Percentiles rank a stretch among this genome's conserved stretches.
Evolutionary conservation across 164 flowering plant genomes (phyloP).

Genomic region (Liriodendron chinense): DNA sequence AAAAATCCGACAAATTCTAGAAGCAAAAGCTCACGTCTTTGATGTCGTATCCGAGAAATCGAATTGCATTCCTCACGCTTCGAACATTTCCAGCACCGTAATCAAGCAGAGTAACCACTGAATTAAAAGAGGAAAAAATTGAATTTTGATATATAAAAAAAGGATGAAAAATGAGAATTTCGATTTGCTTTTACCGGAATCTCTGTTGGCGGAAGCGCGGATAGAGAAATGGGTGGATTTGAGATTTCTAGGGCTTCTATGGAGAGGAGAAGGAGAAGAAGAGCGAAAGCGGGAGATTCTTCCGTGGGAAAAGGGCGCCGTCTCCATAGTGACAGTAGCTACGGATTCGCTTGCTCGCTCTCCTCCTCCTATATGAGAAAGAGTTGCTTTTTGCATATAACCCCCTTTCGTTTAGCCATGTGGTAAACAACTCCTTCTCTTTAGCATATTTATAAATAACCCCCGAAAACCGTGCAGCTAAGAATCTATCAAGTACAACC

Average conservation of each 20-base stretch:
- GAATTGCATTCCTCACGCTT: slow-evolving; percentile 79
- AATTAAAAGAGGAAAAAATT: neutral
- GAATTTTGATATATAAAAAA: slow-evolving; percentile 8
- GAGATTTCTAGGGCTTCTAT: slow-evolving; percentile 10
- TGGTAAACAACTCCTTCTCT: too few species aligned
- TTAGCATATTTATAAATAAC: too few species aligned
- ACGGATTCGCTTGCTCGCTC: too few species aligned
- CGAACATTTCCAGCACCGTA: slow-evolving; percentile 95
- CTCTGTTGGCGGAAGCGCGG: slow-evolving; percentile 41
- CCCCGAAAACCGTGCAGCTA: too few species aligned
- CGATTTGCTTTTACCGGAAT: slow-evolving; percentile 35
- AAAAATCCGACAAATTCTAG: neutral
- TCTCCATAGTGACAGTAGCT: slow-evolving; percentile 27
- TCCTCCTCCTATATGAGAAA: too few species aligned
- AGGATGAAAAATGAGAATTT: slow-evolving; percentile 5
- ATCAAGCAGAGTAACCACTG: slow-evolving; percentile 80
- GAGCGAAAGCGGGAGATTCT: slow-evolving; percentile 9
- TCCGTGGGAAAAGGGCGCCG: slow-evolving; percentile 24
- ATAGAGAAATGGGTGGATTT: slow-evolving; percentile 33
- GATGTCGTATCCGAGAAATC: slow-evolving; percentile 63
- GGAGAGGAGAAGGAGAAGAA: slow-evolving; percentile 13
- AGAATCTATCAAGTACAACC: too few species aligned
- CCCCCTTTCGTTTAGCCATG: too few species aligned
- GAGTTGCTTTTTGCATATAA: too few species aligned
- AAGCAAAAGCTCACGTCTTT: slow-evolving; percentile 55